These are phyloP conservation scores for Lachancea mirantina DNA, from an alignment of 805 yeast species.

Conservation along the genomic window DNA sequence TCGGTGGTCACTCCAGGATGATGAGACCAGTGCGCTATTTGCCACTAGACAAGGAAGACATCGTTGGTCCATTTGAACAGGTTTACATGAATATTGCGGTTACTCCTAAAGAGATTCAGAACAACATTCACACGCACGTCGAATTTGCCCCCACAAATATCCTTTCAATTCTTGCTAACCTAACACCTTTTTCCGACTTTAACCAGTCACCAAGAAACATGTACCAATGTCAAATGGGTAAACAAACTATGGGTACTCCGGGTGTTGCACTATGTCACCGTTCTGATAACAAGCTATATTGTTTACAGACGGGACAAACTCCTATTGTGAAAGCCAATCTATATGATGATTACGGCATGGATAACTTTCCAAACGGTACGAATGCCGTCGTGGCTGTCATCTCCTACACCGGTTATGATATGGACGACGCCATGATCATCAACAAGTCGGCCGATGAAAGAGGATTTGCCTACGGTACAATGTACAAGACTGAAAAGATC, in stretches of 20 bases:
- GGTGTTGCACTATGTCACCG: constrained; percentile 91
- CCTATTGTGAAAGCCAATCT: constrained; percentile 92
- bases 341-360: constrained; percentile 96
- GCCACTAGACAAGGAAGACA: constrained; percentile 75
- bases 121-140: constrained; percentile 80
- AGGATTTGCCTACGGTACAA: constrained; percentile 96
- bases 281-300: constrained; percentile 89
- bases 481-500: constrained; percentile 88
- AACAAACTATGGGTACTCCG: constrained; percentile 99
- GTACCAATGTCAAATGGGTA: constrained; percentile 99
- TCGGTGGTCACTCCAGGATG: constrained; percentile 92
- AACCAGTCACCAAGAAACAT: constrained; percentile 99
- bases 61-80: constrained; percentile 96
- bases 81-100: constrained; percentile 96
- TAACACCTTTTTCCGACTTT: constrained; percentile 97
- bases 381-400: constrained; percentile 98
- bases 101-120: constrained; percentile 81
- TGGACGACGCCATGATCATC: constrained; percentile 99
- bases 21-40: constrained; percentile 90
- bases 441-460: constrained; percentile 97
- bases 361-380: constrained; percentile 95
- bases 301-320: constrained; percentile 91
- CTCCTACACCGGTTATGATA: constrained; percentile 98
- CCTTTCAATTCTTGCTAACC: constrained; percentile 86
- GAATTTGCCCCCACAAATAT: constrained; percentile 94